A percentile compares a stretch with the other conserved stretches of the same genome.
These are phyloP conservation scores for Hypomyces rosellus DNA, from an alignment of 2,329 filamentous ascomycete species.

Conservation along the genomic window DNA sequence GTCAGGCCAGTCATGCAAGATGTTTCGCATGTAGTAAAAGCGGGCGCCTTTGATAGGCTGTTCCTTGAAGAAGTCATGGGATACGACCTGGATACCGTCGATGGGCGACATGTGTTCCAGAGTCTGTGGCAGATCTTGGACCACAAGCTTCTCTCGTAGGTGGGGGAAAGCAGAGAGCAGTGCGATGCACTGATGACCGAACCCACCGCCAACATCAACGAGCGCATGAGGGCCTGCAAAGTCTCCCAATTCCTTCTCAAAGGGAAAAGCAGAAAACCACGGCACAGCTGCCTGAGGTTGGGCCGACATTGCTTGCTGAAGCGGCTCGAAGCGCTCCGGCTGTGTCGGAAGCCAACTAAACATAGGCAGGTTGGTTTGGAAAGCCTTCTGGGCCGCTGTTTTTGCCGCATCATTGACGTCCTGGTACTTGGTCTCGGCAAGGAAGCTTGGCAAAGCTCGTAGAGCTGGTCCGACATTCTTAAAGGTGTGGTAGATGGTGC, in stretches of 20 bases:
- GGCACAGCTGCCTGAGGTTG: neutral
- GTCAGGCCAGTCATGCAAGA: conserved; percentile 34
- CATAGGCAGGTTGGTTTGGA: neutral
- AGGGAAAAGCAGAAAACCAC: neutral
- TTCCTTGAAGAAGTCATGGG: conserved; percentile 19
- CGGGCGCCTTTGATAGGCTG: conserved; percentile 14
- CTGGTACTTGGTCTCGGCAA: neutral
- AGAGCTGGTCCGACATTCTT: conserved; percentile 15
- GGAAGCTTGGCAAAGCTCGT: conserved; percentile 18
- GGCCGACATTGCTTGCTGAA: neutral
- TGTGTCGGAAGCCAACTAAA: neutral
- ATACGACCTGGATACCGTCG: conserved; percentile 9
- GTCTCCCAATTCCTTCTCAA: neutral
- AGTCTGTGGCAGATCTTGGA: conserved; percentile 1
- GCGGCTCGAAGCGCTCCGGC: neutral
- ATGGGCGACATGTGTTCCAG: neutral
- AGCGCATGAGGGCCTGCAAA: neutral
- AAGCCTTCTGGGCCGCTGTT: neutral
- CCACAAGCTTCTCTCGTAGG: neutral
- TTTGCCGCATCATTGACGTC: neutral
- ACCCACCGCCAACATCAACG: neutral
- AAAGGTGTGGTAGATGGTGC: conserved; percentile 21
- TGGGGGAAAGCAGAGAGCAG: neutral
- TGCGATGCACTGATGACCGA: neutral
- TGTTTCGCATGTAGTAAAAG: conserved; percentile 25